Evolutionary conservation across 225 moss, liverwort and hornwort genomes (phyloP), one percentile per base, ranked within the genome.

Genomic region (Marchantia paleacea): DNA sequence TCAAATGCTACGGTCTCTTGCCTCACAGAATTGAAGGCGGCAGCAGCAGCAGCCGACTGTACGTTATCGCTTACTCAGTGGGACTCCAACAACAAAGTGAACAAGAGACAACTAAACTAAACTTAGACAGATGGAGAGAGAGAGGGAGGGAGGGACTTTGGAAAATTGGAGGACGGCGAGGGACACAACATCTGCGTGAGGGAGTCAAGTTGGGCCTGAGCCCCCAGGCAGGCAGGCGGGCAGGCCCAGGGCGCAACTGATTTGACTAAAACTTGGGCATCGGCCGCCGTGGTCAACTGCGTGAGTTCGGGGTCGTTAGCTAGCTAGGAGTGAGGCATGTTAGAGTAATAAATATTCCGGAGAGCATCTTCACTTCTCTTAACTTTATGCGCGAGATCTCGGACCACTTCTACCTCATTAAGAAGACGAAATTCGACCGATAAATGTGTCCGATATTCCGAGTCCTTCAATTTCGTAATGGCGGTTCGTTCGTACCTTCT

Each of bases 361-460:
- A 51, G 52, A 54, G 73, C 73, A 73, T 73, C 73, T 73, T 73
- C 73, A n/a, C 73, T 54, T 72, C 52, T 53, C n/a, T 53, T 13
- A 70, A 18, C 69, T 26, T 73, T 26, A 73, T 24, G 72, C 18
- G 72, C 18, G 68, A 13, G 28, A 70, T 20, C 51, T 72, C 52
- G 73, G 73, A 73, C 52, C 73, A 73, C 6, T 73, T 73, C 72
- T 70, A 53, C 7, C 14, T 48, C 73, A 73, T 73, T 73, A 73
- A 52, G 73, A 53, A 8, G 5, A 20, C n/a, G 47, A 49, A 70
- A 70, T 70, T 70, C 69, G 47, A 54, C 52, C 13, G 52, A 73
- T 73, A 52, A 73, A 73, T 52, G 73, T 73, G 73, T 73, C 71
- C 51, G 71, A 72, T 49, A 50, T 72, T 62, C 62, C n/a, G n/a